Evolutionary conservation across 331 rosid genomes (phyloP), one percentile per base, ranked within the genome.

Genomic region (Cydonia oblonga): DNA sequence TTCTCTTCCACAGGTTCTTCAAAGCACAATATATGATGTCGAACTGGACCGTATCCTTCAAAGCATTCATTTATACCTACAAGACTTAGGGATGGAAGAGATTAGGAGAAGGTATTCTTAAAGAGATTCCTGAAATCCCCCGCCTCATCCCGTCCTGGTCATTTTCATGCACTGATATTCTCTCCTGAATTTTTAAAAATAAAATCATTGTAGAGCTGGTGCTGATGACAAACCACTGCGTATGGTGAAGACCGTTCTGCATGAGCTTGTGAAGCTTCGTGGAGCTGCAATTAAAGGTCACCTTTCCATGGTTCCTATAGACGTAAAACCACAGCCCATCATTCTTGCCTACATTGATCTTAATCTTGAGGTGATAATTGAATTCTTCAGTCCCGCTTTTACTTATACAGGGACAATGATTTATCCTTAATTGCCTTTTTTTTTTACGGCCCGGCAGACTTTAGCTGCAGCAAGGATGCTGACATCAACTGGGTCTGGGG

Each of bases 11-110:
- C 86, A 95, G 99, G 99, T 89, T 82, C 99, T 95, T 80, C 99
- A 95, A 85, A 89, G 96, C 84, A 95, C 99, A 71, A 89, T 95
- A 71, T 89, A 88, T 23, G 96, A 95, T 74, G 99, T 91, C 24
- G 99, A 95, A 68, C 89, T 95, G 20, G 99, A 95, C 78, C 92
- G 88, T 60, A 95, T 95, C 53, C 89, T 95, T 83, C 97, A 95
- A 87, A 95, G 99, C 86, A 91, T 95, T 80, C 97, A 95, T 95
- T 86, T 95, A 35, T 95, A 95, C 77, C 82, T 91, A 75, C 97
- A 95, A 80, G 97, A 89, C 84, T 76, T 95, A 87, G 99, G 99
- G 66, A 95, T 95, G 99, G 99, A 95, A 82, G 99, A 95, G 88
- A 95, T 95, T 69, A 83, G 99, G 81, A 91, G 96, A 90, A 87